Percentiles rank a stretch among this genome's conserved stretches.
Conservation (phyloP, 1,139 yeast genomes). For the Geotrichum reessii region DNA sequence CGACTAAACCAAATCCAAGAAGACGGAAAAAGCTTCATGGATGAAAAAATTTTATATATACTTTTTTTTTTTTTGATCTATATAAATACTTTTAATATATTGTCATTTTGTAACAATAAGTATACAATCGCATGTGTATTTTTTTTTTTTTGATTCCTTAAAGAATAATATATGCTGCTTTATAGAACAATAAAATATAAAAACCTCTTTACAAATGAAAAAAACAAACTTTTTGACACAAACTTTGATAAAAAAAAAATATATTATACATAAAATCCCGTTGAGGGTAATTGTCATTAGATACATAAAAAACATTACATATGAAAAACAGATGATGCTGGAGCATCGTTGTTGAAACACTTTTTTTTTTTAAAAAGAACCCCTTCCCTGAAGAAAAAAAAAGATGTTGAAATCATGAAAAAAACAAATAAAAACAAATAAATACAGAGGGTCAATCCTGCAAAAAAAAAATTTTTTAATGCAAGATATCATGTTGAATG, state of each 20-base stretch:
- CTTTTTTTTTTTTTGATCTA: not conserved
- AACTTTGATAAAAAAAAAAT: too few species aligned
- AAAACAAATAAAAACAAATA: conserved; percentile 13
- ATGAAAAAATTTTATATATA: not conserved
- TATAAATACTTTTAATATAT: too few species aligned
- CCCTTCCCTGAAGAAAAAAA: conserved; percentile 18
- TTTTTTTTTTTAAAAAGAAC: conserved; percentile 13
- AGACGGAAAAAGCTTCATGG: not conserved
- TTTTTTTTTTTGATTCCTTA: too few species aligned
- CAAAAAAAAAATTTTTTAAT: not conserved
- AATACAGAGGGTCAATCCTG: conserved; percentile 17
- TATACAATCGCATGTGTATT: too few species aligned
- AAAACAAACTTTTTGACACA: too few species aligned
- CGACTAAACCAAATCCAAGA: not conserved
- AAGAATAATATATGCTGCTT: too few species aligned
- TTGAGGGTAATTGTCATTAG: not conserved
- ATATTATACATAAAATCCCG: not conserved
- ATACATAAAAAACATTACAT: not conserved
- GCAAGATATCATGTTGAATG: conserved; percentile 15
- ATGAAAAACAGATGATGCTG: conserved; percentile 1
- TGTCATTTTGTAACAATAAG: too few species aligned
- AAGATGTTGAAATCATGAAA: conserved; percentile 28
- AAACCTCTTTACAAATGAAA: too few species aligned
- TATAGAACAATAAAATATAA: too few species aligned
- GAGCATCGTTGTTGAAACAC: conserved; percentile 18